Percentiles rank a stretch among this genome's conserved stretches.
These are phyloP conservation scores for Hypoxylon sp. DNA, from an alignment of 2,329 filamentous ascomycete species.

Conservation along the genomic window DNA sequence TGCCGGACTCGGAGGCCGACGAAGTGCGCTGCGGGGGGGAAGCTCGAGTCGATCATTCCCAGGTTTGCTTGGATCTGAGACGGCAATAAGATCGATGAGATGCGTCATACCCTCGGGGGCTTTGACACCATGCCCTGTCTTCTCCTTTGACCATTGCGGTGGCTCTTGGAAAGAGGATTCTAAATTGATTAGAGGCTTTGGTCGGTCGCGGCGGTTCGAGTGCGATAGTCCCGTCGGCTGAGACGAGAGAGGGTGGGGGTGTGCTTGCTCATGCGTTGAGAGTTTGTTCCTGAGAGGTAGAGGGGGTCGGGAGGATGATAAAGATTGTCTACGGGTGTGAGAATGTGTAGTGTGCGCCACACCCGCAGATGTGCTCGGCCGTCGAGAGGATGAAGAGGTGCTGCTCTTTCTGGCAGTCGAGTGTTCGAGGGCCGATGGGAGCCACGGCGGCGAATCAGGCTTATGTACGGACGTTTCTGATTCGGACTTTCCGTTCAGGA, in stretches of 20 bases:
- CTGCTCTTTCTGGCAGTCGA: constrained; percentile 44
- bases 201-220: constrained; percentile 43
- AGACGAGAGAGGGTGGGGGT: constrained; percentile 41
- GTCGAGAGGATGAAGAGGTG: constrained; percentile 20
- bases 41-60: constrained; percentile 31
- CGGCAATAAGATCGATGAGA: constrained; percentile 49
- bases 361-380: constrained; percentile 43
- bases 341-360: constrained; percentile 24
- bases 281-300: constrained; percentile 27
- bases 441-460: constrained; percentile 51
- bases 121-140: constrained; percentile 49
- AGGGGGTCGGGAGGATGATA: constrained; percentile 38
- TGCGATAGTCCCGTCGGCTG: constrained; percentile 37
- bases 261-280: constrained; percentile 34
- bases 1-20: constrained; percentile 40
- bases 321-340: constrained; percentile 38
- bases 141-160: constrained; percentile 49
- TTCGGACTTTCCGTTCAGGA: constrained; percentile 60
- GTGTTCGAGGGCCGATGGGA: constrained; percentile 54
- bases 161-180: constrained; percentile 46
- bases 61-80: constrained; percentile 33
- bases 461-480: constrained; percentile 45
- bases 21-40: constrained; percentile 44
- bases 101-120: constrained; percentile 49
- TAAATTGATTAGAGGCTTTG: constrained; percentile 49